A percentile compares a stretch with the other conserved stretches of the same genome.
Conservation (phyloP, 2,329 filamentous ascomycete species). For the Trichophaea hybrida region DNA sequence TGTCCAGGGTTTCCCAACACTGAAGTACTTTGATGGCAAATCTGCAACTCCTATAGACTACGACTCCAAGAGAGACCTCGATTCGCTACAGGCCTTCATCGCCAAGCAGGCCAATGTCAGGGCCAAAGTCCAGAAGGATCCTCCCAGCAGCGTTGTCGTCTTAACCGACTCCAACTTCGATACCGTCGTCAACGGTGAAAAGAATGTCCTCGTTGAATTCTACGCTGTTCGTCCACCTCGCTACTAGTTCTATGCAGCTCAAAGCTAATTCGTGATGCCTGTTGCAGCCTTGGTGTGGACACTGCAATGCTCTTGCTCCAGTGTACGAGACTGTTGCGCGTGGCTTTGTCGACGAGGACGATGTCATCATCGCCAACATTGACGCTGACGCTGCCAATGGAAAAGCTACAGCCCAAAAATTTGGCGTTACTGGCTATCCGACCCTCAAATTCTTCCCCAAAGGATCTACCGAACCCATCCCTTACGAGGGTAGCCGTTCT, state of each 20-base stretch:
- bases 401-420: slow-evolving; percentile 60
- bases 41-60: slow-evolving; percentile 75
- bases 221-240: slow-evolving; percentile 57
- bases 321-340: slow-evolving; percentile 75
- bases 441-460: slow-evolving; percentile 97
- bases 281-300: slow-evolving; percentile 37
- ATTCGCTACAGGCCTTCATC: slow-evolving; percentile 68
- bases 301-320: slow-evolving; percentile 92
- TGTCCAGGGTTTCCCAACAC: slow-evolving; percentile 85
- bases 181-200: slow-evolving; percentile 62
- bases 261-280: neutral
- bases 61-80: slow-evolving; percentile 71
- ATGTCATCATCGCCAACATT: slow-evolving; percentile 48
- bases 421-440: slow-evolving; percentile 74
- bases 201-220: slow-evolving; percentile 88
- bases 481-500: slow-evolving; percentile 61
- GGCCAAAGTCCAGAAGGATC: slow-evolving; percentile 51
- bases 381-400: slow-evolving; percentile 80
- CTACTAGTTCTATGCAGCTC: neutral
- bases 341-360: slow-evolving; percentile 63
- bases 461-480: slow-evolving; percentile 51
- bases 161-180: slow-evolving; percentile 70
- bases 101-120: slow-evolving; percentile 74
- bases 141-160: slow-evolving; percentile 62
- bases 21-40: slow-evolving; percentile 97